These are phyloP conservation scores for Chaetothyriales sp. DNA, from an alignment of 2,329 filamentous ascomycete species.

Conservation along the genomic window DNA sequence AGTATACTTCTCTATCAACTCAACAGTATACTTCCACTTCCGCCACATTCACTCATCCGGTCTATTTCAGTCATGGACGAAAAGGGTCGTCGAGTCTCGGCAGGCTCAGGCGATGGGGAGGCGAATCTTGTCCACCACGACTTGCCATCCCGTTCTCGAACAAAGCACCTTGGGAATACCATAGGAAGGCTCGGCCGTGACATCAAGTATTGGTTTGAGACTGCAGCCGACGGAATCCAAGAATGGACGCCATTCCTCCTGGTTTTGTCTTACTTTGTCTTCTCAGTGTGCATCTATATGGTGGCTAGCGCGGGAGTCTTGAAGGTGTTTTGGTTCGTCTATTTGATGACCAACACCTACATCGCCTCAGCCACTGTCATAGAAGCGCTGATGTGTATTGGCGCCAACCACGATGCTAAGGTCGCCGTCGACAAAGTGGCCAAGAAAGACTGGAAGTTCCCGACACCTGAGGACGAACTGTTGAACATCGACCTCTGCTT, in stretches of 20 bases:
- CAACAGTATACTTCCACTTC: background rate
- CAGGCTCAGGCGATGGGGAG: background rate
- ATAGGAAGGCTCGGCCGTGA: background rate
- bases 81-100: background rate
- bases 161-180: background rate
- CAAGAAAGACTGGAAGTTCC: slow-evolving; percentile 29
- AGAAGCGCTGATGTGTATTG: slow-evolving; percentile 29
- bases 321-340: slow-evolving; percentile 33
- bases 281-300: slow-evolving; percentile 31
- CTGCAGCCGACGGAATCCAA: background rate
- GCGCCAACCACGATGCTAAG: slow-evolving; percentile 24
- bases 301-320: slow-evolving; percentile 25
- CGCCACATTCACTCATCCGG: background rate
- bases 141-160: background rate
- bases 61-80: background rate
- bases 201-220: background rate
- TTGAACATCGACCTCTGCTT: slow-evolving; percentile 35
- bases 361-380: slow-evolving; percentile 31
- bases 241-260: slow-evolving; percentile 32
- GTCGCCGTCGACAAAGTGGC: slow-evolving; percentile 26
- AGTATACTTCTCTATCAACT: background rate
- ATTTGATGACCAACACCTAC: slow-evolving; percentile 32
- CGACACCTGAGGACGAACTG: slow-evolving; percentile 28
- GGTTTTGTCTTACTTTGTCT: slow-evolving; percentile 29
- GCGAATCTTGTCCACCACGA: background rate